Evolutionary conservation across 768 basidiomycete genomes (phyloP), one percentile per base, ranked within the genome.

Genomic region (Lepiota subincarnata): DNA sequence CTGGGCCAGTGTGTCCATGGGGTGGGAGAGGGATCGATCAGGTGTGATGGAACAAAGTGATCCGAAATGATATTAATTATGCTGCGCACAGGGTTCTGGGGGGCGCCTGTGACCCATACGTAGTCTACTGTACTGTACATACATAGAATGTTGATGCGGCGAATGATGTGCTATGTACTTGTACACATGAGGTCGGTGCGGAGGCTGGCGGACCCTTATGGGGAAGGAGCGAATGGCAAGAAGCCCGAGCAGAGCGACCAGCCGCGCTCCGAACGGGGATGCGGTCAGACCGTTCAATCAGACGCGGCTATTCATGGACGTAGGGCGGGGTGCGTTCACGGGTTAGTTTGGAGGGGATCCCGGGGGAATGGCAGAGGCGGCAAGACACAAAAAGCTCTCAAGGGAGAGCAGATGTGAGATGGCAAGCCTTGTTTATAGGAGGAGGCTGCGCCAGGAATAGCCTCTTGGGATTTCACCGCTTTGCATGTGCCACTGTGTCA

Each of bases 21-120:
- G 31, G 7, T 31, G 6, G 31, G 31, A 31, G 31, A 24, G 24
- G 24, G 24, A 46, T 46, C 28, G n/a, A 46, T 34, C 18, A 46
- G 39, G 24, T 28, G 22, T 40, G 50, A 42, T 42, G 38, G 13
- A 11, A 12, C 24, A 47, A 16, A 16, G 53, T 54, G 53, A 54
- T 54, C 53, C 53, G 53, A 35, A 48, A 46, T 11, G 18, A 46
- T 36, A 53, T 53, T 46, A 40, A 53, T 53, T 46, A 43, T 40
- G 46, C 38, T 54, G 45, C 53, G 45, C 44, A 47, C 13, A 45
- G 26, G 31, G 31, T 31, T 11, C 31, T 31, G 31, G 31, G n/a
- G 31, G 31, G 31, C 31, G 31, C 31, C 10, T 24, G 24, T 24
- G 24, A 24, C 24, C 24, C 24, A 24, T 24, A n/a, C n/a, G n/a